Evolutionary conservation across 78 protist genomes (phyloP).

Genomic region (Emiliania huxleyi): DNA sequence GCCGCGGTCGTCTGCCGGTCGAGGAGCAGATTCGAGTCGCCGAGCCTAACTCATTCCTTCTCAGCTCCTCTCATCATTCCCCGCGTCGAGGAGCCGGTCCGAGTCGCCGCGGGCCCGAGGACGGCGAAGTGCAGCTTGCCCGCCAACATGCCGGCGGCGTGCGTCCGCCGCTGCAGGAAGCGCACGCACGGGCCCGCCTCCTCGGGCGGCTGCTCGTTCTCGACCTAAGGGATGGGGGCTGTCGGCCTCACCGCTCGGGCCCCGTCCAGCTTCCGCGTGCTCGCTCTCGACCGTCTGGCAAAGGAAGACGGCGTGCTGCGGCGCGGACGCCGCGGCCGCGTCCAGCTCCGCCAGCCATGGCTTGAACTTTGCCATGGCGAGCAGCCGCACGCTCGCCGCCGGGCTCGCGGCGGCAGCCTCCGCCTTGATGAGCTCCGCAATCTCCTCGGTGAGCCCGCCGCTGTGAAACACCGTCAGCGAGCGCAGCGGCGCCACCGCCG

Average conservation of each 20-base stretch:
- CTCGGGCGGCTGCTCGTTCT: constrained; percentile 30
- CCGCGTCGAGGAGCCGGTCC: constrained; percentile 34
- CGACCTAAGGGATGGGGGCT: too few relatives aligned
- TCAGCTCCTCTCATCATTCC: too few relatives aligned
- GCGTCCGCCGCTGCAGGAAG: background rate
- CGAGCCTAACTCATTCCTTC: too few relatives aligned
- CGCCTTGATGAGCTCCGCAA: background rate
- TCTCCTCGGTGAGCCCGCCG: background rate
- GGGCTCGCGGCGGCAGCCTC: background rate
- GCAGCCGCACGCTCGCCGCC: background rate
- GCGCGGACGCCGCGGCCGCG: background rate
- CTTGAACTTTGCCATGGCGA: background rate
- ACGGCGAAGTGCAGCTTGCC: background rate
- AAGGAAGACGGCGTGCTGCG: background rate
- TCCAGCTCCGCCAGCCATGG: background rate
- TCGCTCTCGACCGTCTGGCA: background rate
- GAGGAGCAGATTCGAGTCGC: constrained; percentile 36
- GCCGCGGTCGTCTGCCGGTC: constrained; percentile 40
- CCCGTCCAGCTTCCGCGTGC: background rate
- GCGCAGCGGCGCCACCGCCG: background rate
- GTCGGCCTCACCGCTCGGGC: too few relatives aligned
- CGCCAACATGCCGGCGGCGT: background rate
- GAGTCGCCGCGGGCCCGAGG: constrained; percentile 28
- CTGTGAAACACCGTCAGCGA: background rate
- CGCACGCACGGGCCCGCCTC: constrained; percentile 21